Conservation (phyloP, 2,329 filamentous ascomycete genomes). For the Beauveria sp. region DNA sequence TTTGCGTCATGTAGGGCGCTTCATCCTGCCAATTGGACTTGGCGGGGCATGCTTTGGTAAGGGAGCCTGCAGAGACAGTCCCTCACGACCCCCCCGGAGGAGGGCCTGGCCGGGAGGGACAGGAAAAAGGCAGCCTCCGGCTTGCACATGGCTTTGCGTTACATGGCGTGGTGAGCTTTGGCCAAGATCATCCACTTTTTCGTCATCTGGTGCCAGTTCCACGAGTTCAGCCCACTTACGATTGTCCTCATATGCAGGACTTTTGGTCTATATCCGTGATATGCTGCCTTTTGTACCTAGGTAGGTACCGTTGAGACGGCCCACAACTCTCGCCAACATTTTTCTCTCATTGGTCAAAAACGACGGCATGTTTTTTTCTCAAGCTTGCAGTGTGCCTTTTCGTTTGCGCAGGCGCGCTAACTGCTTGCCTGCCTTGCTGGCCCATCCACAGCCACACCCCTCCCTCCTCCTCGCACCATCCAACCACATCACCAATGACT, state of each 20-base stretch:
- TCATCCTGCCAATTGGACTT: background rate
- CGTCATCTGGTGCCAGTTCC: background rate
- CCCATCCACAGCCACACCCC: background rate
- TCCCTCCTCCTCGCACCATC: background rate
- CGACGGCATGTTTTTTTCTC: too few species aligned
- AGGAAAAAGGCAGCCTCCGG: too few species aligned
- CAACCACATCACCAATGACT: background rate
- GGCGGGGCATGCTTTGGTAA: background rate
- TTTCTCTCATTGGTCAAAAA: too few species aligned
- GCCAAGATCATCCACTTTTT: too few species aligned
- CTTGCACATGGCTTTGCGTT: too few species aligned
- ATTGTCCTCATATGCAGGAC: too few species aligned
- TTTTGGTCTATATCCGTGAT: too few species aligned
- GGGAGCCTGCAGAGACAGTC: background rate
- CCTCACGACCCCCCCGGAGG: background rate
- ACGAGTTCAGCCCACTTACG: background rate
- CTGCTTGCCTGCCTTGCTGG: background rate
- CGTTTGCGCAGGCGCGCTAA: background rate
- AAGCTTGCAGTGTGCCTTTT: too few species aligned
- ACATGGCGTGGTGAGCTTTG: too few species aligned
- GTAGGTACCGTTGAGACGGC: too few species aligned
- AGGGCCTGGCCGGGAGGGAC: background rate
- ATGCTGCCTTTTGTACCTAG: background rate
- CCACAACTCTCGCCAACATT: too few species aligned
- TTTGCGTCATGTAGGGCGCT: background rate